A percentile compares a stretch with the other conserved stretches of the same genome.
phyloP scores from a whole-genome alignment of 371 early-diverging fungal genomes.

The Lichtheimia ramosa region DNA sequence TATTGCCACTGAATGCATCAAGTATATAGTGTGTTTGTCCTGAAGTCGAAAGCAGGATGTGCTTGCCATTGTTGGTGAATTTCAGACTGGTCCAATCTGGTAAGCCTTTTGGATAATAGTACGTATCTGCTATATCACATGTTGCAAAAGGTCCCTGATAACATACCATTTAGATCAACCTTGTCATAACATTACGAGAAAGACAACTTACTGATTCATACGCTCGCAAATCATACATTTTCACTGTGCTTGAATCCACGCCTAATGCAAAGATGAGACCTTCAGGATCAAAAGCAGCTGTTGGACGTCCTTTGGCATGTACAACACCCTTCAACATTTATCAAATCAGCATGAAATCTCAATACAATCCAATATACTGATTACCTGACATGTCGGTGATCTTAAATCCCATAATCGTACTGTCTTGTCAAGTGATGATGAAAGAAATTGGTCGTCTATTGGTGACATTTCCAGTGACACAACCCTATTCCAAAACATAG shows the following conservation, averaged over 20 bases:
- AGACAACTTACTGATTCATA: slow-evolving; percentile 32
- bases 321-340: slow-evolving; percentile 37
- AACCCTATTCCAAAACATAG: slow-evolving; percentile 47
- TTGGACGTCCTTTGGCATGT: slow-evolving; percentile 50
- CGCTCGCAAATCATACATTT: slow-evolving; percentile 74
- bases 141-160: slow-evolving; percentile 42
- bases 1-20: slow-evolving; percentile 65
- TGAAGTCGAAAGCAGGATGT: slow-evolving; percentile 71
- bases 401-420: slow-evolving; percentile 83
- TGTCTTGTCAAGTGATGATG: slow-evolving; percentile 70
- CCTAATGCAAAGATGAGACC: slow-evolving; percentile 81
- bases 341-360: neutral
- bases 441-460: slow-evolving; percentile 72
- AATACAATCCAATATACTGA: neutral
- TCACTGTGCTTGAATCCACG: slow-evolving; percentile 35
- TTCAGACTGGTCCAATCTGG: slow-evolving; percentile 64
- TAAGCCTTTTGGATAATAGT: slow-evolving; percentile 18
- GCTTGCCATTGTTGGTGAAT: slow-evolving; percentile 76
- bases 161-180: slow-evolving; percentile 5
- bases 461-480: slow-evolving; percentile 79
- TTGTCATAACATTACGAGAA: neutral
- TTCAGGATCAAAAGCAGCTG: slow-evolving; percentile 78
- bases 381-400: slow-evolving; percentile 64
- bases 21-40: slow-evolving; percentile 66
- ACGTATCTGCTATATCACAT: slow-evolving; percentile 32